These are phyloP conservation scores for Begonia peltatifolia DNA, from an alignment of 306 rosid species.

Conservation along the genomic window DNA sequence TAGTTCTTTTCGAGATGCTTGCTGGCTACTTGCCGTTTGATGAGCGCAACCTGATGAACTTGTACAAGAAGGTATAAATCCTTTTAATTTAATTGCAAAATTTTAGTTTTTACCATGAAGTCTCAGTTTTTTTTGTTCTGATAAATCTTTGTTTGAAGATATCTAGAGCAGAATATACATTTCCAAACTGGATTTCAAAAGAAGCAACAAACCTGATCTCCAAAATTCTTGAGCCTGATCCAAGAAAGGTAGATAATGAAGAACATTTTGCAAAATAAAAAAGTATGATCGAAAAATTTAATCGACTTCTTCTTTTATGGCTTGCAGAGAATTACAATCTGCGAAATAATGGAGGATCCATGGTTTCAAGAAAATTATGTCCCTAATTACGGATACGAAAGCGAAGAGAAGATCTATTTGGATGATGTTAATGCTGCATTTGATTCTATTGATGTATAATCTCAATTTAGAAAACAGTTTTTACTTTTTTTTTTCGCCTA, in stretches of 20 bases:
- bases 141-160: slow-evolving; percentile 28
- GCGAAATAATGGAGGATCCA: slow-evolving; percentile 40
- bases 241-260: slow-evolving; percentile 23
- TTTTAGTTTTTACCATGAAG: not conserved
- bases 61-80: slow-evolving; percentile 47
- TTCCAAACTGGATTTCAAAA: slow-evolving; percentile 51
- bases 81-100: not conserved
- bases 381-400: slow-evolving; percentile 26
- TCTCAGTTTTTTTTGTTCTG: slow-evolving; percentile 8
- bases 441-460: slow-evolving; percentile 37
- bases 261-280: not conserved
- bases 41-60: slow-evolving; percentile 37
- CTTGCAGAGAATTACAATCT: slow-evolving; percentile 40
- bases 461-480: not conserved
- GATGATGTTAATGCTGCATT: slow-evolving; percentile 42
- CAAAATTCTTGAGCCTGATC: slow-evolving; percentile 41
- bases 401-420: slow-evolving; percentile 18
- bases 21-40: slow-evolving; percentile 68
- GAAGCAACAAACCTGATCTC: slow-evolving; percentile 47
- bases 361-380: slow-evolving; percentile 64
- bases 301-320: not conserved
- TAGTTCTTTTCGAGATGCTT: slow-evolving; percentile 59
- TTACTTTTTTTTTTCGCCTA: not conserved
- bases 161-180: slow-evolving; percentile 42
- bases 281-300: not conserved